phyloP scores from a whole-genome alignment of 768 basidiomycete genomes.

The Boletales sp. region DNA sequence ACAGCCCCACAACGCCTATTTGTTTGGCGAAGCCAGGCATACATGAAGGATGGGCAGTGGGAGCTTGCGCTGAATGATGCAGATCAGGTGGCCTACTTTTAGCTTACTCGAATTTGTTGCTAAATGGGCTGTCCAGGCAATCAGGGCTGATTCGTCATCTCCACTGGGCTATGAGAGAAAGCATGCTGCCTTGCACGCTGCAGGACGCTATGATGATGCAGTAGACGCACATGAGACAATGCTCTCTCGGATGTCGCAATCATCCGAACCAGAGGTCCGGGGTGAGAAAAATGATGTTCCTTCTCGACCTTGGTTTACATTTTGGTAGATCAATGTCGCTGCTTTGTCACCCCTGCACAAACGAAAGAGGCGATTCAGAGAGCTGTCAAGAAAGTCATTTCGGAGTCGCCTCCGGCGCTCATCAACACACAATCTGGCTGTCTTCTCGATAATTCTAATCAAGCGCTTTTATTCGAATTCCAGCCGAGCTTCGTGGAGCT shows the following conservation, averaged over 20 bases:
- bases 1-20: background rate
- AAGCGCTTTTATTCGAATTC: conserved; percentile 5
- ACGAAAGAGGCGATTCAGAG: background rate
- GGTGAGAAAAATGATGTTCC: background rate
- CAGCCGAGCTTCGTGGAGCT: conserved; percentile 6
- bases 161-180: conserved; percentile 9
- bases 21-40: background rate
- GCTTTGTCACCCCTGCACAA: background rate
- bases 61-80: background rate
- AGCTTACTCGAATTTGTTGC: background rate
- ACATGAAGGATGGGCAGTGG: background rate
- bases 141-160: conserved; percentile 7
- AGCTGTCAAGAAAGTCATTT: background rate
- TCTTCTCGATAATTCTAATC: conserved; percentile 2
- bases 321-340: background rate
- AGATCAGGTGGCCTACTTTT: background rate
- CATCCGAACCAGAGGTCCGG: background rate
- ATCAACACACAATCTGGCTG: conserved; percentile 8
- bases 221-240: conserved; percentile 2
- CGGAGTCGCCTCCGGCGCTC: conserved; percentile 5
- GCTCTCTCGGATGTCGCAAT: conserved; percentile 5
- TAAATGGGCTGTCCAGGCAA: background rate
- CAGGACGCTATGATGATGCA: background rate
- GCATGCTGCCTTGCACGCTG: conserved; percentile 4
- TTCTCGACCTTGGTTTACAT: background rate